These are phyloP conservation scores for Pyrus hybrid DNA, from an alignment of 331 rosid genomes.

Conservation along the genomic window DNA sequence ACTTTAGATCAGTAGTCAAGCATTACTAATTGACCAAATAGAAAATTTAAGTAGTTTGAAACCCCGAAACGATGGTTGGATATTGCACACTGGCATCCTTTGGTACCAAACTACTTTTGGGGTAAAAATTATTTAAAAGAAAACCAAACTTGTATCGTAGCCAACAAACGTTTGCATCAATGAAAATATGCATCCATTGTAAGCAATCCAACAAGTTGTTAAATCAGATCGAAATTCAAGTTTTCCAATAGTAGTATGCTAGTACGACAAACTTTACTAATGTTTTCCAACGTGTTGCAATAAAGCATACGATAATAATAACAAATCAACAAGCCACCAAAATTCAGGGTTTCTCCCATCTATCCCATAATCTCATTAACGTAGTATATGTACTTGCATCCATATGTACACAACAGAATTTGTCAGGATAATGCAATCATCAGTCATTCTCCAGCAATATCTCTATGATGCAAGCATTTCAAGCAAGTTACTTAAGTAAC, in stretches of 20 bases:
- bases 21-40: background rate
- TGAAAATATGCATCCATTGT: background rate
- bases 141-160: background rate
- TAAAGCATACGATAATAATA: background rate
- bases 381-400: background rate
- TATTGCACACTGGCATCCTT: background rate
- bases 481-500: background rate
- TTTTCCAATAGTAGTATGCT: background rate
- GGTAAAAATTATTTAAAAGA: background rate
- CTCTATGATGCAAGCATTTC: background rate
- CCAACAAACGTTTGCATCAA: background rate
- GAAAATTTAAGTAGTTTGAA: background rate
- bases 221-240: background rate
- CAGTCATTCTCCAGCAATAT: background rate
- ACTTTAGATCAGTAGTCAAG: background rate
- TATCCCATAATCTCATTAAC: background rate
- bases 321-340: background rate
- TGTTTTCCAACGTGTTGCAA: background rate
- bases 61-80: background rate
- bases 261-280: background rate
- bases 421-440: background rate
- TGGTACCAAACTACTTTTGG: background rate
- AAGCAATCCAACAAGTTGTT: background rate
- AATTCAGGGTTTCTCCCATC: background rate
- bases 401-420: background rate